Evolutionary conservation across 2,329 filamentous ascomycete species (phyloP), one percentile per base, ranked within the genome.

Genomic region (Coniochaeta sp.): DNA sequence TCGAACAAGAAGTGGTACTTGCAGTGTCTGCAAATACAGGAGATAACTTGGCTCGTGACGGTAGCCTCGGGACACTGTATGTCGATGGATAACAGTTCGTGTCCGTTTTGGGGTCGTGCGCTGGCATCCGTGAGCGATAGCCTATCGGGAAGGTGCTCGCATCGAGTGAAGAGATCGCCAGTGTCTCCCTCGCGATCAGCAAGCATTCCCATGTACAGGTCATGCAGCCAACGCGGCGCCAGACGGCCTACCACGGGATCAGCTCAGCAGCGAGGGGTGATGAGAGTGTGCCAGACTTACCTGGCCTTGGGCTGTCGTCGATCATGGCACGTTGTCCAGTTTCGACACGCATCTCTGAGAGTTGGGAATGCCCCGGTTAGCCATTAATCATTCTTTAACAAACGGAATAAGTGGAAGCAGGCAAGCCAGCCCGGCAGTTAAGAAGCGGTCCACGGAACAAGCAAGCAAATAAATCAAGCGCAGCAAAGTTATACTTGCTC

Each of bases 1-100:
- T 65, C 65, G 58, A 73, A 69, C 34, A 67, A 64, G 55, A 72
- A 73, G 62, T 73, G 71, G 55, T 71, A 66, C 19, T 71, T 70
- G 60, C 71, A 73, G 47, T 64, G 66, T 22, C 65, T 65, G 63
- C 71, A 73, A 60, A 72, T 65, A 57, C 69, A 71, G 9, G 69
- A 67, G 24, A 69, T 28, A 12, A 42, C 19, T 16, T 57, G 34
- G 26, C 38, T 38, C 34, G 9, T 34, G 22, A n/a, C 4, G n/a
- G 54, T 30, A 24, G 54, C 19, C 17, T 55, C 54, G 1, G 32
- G 54, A 26, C 54, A 55, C 19, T 57, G 55, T n/a, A 34, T 42
- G 22, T 57, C 55, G 4, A 57, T 44, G 3, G 32, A 42, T 5
- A 57, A 36, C 55, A 57, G 36, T 12, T 57, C 55, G 24, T 57